A percentile compares a stretch with the other conserved stretches of the same genome.
Evolutionary conservation across 441 rosid genomes (phyloP).

Genomic region (Adansonia gregorii): DNA sequence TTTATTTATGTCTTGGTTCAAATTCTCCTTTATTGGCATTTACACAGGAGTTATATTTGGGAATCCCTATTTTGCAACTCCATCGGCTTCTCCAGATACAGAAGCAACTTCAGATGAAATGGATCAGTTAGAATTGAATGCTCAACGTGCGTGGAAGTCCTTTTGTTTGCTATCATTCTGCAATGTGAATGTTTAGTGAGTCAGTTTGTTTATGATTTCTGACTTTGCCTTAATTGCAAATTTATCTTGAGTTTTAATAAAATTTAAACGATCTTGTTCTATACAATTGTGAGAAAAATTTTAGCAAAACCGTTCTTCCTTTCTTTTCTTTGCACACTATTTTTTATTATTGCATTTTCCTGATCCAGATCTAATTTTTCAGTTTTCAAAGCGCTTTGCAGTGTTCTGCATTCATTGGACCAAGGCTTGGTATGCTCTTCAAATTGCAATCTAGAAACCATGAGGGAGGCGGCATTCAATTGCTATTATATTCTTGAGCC

Average conservation of each 20-base stretch:
- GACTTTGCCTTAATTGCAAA: conserved; percentile 20
- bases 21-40: conserved; percentile 27
- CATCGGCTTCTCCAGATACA: conserved; percentile 65
- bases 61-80: conserved; percentile 65
- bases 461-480: conserved; percentile 54
- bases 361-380: conserved; percentile 30
- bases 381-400: conserved; percentile 85
- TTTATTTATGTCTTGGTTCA: conserved; percentile 11
- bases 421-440: conserved; percentile 83
- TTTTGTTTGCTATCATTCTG: conserved; percentile 27
- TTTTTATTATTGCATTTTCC: conserved; percentile 15
- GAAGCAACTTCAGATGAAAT: conserved; percentile 59
- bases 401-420: conserved; percentile 69
- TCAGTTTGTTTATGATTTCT: conserved; percentile 10
- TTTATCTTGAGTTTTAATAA: conserved; percentile 3
- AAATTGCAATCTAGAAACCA: conserved; percentile 63
- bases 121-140: conserved; percentile 67
- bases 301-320: conserved; percentile 1
- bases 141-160: conserved; percentile 59
- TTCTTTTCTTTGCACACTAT: background rate
- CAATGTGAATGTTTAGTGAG: conserved; percentile 19
- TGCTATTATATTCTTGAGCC: conserved; percentile 90
- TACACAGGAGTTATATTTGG: conserved; percentile 67
- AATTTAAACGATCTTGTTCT: conserved; percentile 6
- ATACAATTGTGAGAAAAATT: background rate